A percentile compares a stretch with the other conserved stretches of the same genome.
These are phyloP conservation scores for Fusarium nodosum DNA, from an alignment of 2,329 filamentous ascomycete genomes.

Conservation along the genomic window DNA sequence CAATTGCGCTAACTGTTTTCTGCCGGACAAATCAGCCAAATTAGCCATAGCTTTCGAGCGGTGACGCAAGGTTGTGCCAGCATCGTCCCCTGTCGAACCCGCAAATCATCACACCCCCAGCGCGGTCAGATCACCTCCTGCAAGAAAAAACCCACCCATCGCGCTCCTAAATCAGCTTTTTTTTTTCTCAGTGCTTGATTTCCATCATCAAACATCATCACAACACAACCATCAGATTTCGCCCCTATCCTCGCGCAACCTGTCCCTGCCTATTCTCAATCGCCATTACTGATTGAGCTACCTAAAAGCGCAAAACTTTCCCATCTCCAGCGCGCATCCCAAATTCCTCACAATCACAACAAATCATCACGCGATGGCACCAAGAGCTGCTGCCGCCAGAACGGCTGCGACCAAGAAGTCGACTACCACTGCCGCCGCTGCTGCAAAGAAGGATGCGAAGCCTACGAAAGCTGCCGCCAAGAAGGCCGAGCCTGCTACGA, in stretches of 20 bases:
- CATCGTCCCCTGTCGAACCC: slow-evolving; percentile 33
- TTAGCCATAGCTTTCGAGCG: slow-evolving; percentile 30
- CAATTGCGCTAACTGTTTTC: slow-evolving; percentile 22
- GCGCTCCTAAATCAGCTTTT: slow-evolving; percentile 25
- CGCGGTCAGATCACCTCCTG: slow-evolving; percentile 40
- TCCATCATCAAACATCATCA: slow-evolving; percentile 37
- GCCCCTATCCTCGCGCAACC: not conserved
- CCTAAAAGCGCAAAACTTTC: not conserved
- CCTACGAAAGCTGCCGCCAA: slow-evolving; percentile 42
- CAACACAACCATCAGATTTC: slow-evolving; percentile 18
- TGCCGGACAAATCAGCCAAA: slow-evolving; percentile 34
- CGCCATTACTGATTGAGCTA: not conserved
- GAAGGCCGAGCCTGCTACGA: slow-evolving; percentile 40
- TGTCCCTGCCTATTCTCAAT: slow-evolving; percentile 2
- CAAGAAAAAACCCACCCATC: slow-evolving; percentile 36
- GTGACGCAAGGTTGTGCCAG: slow-evolving; percentile 21
- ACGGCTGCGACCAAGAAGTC: slow-evolving; percentile 49
- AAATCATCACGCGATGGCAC: slow-evolving; percentile 51
- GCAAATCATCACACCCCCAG: slow-evolving; percentile 39
- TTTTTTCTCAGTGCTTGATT: slow-evolving; percentile 24
- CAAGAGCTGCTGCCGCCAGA: slow-evolving; percentile 49
- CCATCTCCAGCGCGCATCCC: slow-evolving; percentile 26
- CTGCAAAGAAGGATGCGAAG: slow-evolving; percentile 47
- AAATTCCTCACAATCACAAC: slow-evolving; percentile 20
- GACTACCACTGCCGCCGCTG: slow-evolving; percentile 33